A percentile compares a stretch with the other conserved stretches of the same genome.
phyloP scores from a whole-genome alignment of 305 asterid species.

The Fraxinus ornus region DNA sequence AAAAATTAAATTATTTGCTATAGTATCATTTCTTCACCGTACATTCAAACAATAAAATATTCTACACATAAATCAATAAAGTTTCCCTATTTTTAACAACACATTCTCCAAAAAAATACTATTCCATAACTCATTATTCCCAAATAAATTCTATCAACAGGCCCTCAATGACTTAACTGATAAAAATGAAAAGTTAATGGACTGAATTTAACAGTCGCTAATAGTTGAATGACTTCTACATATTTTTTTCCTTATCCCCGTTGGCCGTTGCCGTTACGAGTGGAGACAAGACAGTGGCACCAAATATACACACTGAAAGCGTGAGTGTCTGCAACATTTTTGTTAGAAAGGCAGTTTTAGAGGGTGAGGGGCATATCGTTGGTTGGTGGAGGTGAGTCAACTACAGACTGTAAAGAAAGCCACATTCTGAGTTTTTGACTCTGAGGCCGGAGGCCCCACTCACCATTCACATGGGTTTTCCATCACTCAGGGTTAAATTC shows the following conservation, averaged over 20 bases:
- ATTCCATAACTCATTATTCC: no score
- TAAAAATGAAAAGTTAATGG: not conserved
- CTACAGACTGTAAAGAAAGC: constrained; percentile 26
- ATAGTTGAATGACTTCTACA: not conserved
- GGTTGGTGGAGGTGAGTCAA: constrained; percentile 4
- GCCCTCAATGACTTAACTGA: not conserved
- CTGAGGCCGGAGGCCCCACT: not conserved
- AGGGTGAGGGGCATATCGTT: constrained; percentile 20
- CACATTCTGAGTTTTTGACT: constrained; percentile 15
- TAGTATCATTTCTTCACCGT: no score
- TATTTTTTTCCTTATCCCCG: not conserved
- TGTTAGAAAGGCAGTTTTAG: constrained; percentile 24
- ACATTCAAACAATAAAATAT: no score
- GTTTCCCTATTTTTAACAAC: no score
- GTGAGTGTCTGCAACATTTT: not conserved
- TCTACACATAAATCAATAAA: no score
- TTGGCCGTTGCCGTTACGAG: not conserved
- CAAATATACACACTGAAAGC: not conserved
- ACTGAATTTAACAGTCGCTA: not conserved
- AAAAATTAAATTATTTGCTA: no score
- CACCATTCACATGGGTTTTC: constrained; percentile 11
- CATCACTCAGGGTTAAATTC: not conserved
- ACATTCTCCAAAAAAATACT: no score
- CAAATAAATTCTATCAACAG: no score
- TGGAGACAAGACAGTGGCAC: not conserved